Percentiles rank a stretch among this genome's conserved stretches.
These are phyloP conservation scores for Botryotinia convoluta DNA, from an alignment of 2,329 filamentous ascomycete species.

Conservation along the genomic window DNA sequence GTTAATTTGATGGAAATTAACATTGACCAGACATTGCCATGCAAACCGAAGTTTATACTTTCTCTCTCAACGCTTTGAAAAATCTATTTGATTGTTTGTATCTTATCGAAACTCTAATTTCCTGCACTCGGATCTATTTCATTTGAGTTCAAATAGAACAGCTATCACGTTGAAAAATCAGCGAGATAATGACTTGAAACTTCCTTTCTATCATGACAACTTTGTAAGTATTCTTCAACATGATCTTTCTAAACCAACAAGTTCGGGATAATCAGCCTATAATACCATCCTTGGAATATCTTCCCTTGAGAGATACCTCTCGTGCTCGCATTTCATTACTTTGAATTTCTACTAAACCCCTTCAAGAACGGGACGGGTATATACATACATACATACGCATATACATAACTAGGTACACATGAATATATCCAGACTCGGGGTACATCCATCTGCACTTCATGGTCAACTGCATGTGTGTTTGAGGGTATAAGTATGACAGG, in stretches of 20 bases:
- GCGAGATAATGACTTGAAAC: not conserved
- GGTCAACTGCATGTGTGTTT: too few species aligned
- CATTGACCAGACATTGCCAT: too few species aligned
- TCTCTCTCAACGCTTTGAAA: not conserved
- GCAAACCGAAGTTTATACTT: not conserved
- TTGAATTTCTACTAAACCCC: not conserved
- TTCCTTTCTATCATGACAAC: not conserved
- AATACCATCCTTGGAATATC: not conserved
- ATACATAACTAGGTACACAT: not conserved
- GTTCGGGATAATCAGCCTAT: not conserved
- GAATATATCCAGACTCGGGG: not conserved
- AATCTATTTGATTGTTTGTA: not conserved
- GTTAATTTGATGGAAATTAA: too few species aligned
- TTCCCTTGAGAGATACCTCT: not conserved
- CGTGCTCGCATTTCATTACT: not conserved
- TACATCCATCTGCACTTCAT: not conserved
- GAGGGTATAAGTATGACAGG: not conserved
- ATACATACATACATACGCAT: not conserved
- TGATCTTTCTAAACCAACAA: too few species aligned
- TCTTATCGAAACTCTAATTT: not conserved
- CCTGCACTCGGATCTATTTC: rapidly evolving
- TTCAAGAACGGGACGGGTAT: not conserved
- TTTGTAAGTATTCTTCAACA: too few species aligned
- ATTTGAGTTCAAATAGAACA: not conserved
- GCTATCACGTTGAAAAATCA: not conserved